Evolutionary conservation across 1,284 basidiomycete species (phyloP).

Genomic region (Cutaneotrichosporon sp.): DNA sequence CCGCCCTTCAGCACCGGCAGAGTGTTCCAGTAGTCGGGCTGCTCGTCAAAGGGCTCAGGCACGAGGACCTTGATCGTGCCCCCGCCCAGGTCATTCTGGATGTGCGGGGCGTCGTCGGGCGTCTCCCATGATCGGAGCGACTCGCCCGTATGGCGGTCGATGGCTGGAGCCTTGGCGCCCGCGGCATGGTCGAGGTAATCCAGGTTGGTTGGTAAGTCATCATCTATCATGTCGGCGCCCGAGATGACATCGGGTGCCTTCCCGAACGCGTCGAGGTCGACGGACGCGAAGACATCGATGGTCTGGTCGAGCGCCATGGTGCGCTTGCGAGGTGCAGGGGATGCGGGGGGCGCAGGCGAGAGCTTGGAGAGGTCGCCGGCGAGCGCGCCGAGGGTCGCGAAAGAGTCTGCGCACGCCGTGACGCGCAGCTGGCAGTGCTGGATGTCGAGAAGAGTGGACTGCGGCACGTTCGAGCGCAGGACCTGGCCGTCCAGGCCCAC

Average conservation of each 20-base stretch:
- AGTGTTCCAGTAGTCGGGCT: conserved; percentile 72
- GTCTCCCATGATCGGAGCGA: conserved; percentile 47
- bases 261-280: conserved; percentile 80
- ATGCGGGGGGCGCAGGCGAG: conserved; percentile 22
- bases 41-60: conserved; percentile 59
- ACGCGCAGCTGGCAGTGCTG: conserved; percentile 34
- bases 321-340: conserved; percentile 10
- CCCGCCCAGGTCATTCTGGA: conserved; percentile 80
- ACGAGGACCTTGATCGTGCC: conserved; percentile 82
- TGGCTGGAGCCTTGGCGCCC: conserved; percentile 45
- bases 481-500: conserved; percentile 58
- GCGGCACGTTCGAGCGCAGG: conserved; percentile 29
- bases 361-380: conserved; percentile 44
- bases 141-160: conserved; percentile 63
- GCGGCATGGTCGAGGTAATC: conserved; percentile 79
- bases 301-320: conserved; percentile 33
- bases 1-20: conserved; percentile 55
- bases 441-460: conserved; percentile 37
- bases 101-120: conserved; percentile 64
- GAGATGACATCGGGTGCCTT: conserved; percentile 64
- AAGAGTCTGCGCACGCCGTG: conserved; percentile 54
- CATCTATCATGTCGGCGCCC: conserved; percentile 82
- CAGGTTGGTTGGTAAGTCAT: conserved; percentile 84
- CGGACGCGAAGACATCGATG: conserved; percentile 62
- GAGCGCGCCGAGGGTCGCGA: conserved; percentile 44